Evolutionary conservation across 2,329 filamentous ascomycete species (phyloP).

Genomic region (Fusarium sambucinum): DNA sequence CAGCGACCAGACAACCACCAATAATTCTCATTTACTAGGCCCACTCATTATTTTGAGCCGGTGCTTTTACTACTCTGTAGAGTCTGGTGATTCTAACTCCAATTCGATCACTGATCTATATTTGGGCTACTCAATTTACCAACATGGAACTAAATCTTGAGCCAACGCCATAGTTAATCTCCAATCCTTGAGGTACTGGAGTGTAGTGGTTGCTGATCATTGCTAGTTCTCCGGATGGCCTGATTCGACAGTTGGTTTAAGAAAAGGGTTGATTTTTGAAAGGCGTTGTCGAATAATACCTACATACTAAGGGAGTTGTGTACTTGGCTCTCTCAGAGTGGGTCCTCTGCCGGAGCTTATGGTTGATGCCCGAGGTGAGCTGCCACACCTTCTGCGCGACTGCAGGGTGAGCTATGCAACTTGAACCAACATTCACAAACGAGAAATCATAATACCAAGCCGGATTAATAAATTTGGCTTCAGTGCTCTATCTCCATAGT

Average conservation of each 20-base stretch:
- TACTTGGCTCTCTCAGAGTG: no score
- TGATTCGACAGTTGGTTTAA: conserved; percentile 7
- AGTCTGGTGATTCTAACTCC: conserved; percentile 5
- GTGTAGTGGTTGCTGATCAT: conserved; percentile 15
- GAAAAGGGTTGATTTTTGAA: background rate
- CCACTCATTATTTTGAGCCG: conserved; percentile 11
- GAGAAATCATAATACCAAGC: no score
- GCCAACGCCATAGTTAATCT: conserved; percentile 30
- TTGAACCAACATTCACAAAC: no score
- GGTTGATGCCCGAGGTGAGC: no score
- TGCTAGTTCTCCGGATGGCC: conserved; percentile 20
- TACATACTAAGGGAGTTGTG: no score
- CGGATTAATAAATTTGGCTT: no score
- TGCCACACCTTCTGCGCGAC: no score
- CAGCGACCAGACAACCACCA: conserved; percentile 7
- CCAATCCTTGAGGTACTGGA: conserved; percentile 12
- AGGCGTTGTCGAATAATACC: background rate
- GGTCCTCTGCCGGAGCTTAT: no score
- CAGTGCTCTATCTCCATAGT: no score
- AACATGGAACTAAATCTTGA: background rate
- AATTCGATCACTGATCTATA: conserved; percentile 19
- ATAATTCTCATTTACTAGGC: conserved; percentile 12
- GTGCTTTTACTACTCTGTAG: background rate
- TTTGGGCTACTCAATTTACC: conserved; percentile 21
- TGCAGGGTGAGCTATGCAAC: no score